These are phyloP conservation scores for Chiua sp. DNA, from an alignment of 1,284 basidiomycete species.

Conservation along the genomic window DNA sequence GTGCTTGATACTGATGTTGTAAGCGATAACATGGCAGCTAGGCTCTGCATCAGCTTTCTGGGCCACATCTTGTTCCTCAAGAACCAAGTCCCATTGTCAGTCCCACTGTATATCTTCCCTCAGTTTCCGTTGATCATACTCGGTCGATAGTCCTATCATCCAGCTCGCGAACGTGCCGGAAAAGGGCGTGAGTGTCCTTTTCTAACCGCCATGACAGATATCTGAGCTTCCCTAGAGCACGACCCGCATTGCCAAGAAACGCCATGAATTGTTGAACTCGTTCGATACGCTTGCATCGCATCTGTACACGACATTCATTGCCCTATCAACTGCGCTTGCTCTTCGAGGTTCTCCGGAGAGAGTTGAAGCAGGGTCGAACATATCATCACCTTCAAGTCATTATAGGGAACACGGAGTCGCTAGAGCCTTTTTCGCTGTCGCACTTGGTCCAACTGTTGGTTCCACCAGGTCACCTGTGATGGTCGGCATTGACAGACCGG, in stretches of 20 bases:
- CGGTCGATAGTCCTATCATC: slow-evolving; percentile 56
- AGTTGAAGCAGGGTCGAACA: background rate
- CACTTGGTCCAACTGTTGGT: slow-evolving; percentile 67
- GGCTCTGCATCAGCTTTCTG: slow-evolving; percentile 61
- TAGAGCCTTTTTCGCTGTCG: slow-evolving; percentile 57
- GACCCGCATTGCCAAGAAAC: slow-evolving; percentile 57
- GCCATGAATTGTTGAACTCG: slow-evolving; percentile 61
- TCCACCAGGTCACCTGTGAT: slow-evolving; percentile 64
- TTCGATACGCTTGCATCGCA: slow-evolving; percentile 76
- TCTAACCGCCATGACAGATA: background rate
- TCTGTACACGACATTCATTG: slow-evolving; percentile 71
- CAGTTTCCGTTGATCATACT: background rate
- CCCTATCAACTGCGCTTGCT: slow-evolving; percentile 68
- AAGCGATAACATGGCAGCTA: slow-evolving; percentile 61
- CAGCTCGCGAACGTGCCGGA: slow-evolving; percentile 62
- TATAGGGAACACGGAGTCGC: slow-evolving; percentile 2
- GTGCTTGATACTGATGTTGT: slow-evolving; percentile 55
- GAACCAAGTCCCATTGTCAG: slow-evolving; percentile 77
- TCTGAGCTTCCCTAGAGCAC: slow-evolving; percentile 35
- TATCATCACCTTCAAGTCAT: slow-evolving; percentile 46
- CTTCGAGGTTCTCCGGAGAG: slow-evolving; percentile 25
- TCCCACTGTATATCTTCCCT: slow-evolving; percentile 15
- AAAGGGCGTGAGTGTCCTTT: slow-evolving; percentile 24
- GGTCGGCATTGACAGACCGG: slow-evolving; percentile 65
- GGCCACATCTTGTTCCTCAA: slow-evolving; percentile 76